Evolutionary conservation across 164 flowering plant species (phyloP).

Genomic region (Nymphaea colorata): DNA sequence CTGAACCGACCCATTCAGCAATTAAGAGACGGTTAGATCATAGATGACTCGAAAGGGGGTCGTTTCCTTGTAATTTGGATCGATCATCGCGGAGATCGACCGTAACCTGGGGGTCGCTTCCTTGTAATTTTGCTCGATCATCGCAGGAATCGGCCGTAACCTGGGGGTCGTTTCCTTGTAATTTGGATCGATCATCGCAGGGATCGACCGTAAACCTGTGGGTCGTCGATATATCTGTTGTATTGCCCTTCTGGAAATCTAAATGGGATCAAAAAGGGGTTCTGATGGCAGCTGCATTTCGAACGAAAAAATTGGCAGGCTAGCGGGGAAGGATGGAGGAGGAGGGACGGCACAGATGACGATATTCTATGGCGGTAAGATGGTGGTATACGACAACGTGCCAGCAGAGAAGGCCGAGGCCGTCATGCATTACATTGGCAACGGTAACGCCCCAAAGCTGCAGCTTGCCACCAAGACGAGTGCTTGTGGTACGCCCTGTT

Average conservation of each 20-base stretch:
- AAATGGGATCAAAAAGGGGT: neutral
- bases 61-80: too few species aligned
- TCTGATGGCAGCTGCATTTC: neutral
- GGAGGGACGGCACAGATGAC: conserved; percentile 36
- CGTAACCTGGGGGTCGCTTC: too few species aligned
- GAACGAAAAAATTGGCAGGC: neutral
- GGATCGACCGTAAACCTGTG: neutral
- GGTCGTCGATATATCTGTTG: neutral
- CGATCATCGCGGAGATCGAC: too few species aligned
- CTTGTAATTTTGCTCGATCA: too few species aligned
- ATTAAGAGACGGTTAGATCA: too few species aligned
- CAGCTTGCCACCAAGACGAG: neutral
- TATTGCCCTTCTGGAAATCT: neutral
- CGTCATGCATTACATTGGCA: conserved; percentile 43
- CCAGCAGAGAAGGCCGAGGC: conserved; percentile 45
- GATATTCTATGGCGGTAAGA: conserved; percentile 54
- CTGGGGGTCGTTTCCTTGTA: too few species aligned
- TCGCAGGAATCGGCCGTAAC: too few species aligned
- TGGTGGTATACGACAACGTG: conserved; percentile 41
- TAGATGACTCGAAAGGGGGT: too few species aligned
- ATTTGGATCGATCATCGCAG: too few species aligned
- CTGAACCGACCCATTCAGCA: too few species aligned
- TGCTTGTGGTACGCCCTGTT: neutral
- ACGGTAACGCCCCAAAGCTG: conserved; percentile 7
- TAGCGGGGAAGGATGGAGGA: neutral